phyloP scores from a whole-genome alignment of 495 filamentous ascomycete species.

The Penicillium herquei region DNA sequence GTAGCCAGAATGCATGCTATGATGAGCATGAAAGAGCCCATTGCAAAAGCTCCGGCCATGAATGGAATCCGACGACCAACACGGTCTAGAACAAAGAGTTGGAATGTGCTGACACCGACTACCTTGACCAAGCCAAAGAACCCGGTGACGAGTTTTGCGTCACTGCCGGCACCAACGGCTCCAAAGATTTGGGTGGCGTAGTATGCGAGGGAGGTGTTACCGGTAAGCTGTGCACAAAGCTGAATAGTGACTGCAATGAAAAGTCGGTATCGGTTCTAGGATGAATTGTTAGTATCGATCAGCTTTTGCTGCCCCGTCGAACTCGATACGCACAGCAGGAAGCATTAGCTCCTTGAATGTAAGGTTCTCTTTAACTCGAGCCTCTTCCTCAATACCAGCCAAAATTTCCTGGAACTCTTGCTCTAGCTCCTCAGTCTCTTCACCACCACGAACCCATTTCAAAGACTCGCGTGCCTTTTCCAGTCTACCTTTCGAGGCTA shows the following conservation, averaged over 20 bases:
- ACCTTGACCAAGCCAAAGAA: conserved; percentile 52
- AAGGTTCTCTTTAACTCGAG: conserved; percentile 38
- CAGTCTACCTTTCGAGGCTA: conserved; percentile 40
- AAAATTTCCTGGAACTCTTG: conserved; percentile 23
- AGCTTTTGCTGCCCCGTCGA: no score
- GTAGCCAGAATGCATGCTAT: conserved; percentile 47
- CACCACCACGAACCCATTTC: conserved; percentile 21
- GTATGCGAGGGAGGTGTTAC: conserved; percentile 50
- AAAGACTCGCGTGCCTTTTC: conserved; percentile 18
- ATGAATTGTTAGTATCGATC: no score
- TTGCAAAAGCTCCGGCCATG: conserved; percentile 50
- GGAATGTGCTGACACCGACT: conserved; percentile 40
- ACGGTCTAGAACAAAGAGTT: conserved; percentile 50
- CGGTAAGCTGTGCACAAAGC: conserved; percentile 44
- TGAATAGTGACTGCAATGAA: conserved; percentile 45
- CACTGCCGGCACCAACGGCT: conserved; percentile 40
- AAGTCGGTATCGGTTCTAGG: conserved; percentile 39
- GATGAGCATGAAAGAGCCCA: conserved; percentile 53
- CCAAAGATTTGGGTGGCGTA: conserved; percentile 49
- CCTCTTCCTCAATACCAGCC: conserved; percentile 46
- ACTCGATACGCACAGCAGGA: conserved; percentile 13
- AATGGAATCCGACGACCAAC: conserved; percentile 53
- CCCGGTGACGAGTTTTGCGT: conserved; percentile 44
- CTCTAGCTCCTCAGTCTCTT: conserved; percentile 39
- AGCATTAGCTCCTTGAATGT: conserved; percentile 41